Evolutionary conservation across 371 early-diverging fungal genomes (phyloP).

Genomic region (Smittium culicis): DNA sequence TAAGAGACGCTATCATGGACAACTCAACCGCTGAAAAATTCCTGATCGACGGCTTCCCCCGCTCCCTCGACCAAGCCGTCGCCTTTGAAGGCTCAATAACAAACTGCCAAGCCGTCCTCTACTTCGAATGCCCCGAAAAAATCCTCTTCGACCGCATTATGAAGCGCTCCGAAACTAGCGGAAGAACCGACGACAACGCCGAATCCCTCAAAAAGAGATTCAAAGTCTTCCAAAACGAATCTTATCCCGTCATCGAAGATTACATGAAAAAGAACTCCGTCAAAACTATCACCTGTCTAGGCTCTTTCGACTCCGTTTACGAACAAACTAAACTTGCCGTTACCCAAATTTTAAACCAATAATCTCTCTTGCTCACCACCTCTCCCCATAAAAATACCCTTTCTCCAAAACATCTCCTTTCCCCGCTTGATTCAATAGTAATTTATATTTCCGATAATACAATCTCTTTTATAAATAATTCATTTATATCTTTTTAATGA

Average conservation of each 20-base stretch:
- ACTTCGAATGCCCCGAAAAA: constrained; percentile 86
- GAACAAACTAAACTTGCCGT: constrained; percentile 8
- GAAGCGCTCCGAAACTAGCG: constrained; percentile 82
- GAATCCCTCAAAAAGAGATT: constrained; percentile 93
- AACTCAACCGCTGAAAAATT: constrained; percentile 53
- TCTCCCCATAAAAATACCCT: too few relatives aligned
- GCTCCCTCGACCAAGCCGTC: constrained; percentile 83
- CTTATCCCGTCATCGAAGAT: constrained; percentile 78
- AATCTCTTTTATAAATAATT: neutral
- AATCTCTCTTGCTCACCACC: too few relatives aligned
- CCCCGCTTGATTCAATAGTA: neutral
- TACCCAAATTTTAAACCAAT: neutral
- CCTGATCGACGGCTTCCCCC: constrained; percentile 92
- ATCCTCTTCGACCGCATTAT: constrained; percentile 73
- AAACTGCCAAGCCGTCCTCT: constrained; percentile 41
- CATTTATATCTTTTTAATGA: neutral
- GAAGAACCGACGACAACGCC: constrained; percentile 86
- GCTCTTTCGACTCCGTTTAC: constrained; percentile 27
- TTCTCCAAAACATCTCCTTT: too few relatives aligned
- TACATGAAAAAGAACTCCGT: constrained; percentile 64
- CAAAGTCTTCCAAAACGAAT: constrained; percentile 61
- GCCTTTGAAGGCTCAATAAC: constrained; percentile 80
- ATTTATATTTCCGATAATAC: neutral
- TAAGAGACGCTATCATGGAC: constrained; percentile 72
- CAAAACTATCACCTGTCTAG: constrained; percentile 24